Evolutionary conservation across 176 grass and related monocot genomes (phyloP).

Genomic region (Lolium perenne): DNA sequence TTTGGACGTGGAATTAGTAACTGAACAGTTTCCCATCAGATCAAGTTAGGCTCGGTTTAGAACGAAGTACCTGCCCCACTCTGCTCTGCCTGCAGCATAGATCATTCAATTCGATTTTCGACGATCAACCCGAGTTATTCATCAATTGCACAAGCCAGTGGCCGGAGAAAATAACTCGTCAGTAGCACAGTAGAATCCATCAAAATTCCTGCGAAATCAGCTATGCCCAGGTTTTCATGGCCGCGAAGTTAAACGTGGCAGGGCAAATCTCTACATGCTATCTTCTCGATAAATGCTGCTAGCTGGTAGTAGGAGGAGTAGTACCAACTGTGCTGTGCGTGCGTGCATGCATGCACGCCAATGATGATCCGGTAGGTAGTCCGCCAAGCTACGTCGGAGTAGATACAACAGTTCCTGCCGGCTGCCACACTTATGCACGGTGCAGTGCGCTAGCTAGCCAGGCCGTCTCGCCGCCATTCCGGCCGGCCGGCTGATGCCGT

Average conservation of each 20-base stretch:
- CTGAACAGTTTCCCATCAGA: too few species aligned
- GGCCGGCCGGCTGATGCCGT: neutral
- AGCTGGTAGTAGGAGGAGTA: neutral
- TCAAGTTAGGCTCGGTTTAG: too few species aligned
- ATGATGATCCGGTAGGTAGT: constrained; percentile 17
- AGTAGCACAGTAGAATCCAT: neutral
- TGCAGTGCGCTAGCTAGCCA: too few species aligned
- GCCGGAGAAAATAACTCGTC: neutral
- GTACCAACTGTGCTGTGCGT: neutral
- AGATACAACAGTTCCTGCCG: neutral
- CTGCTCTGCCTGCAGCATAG: too few species aligned
- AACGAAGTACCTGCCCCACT: too few species aligned
- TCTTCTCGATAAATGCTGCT: neutral
- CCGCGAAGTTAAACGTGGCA: neutral
- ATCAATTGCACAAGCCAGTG: neutral
- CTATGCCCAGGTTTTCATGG: neutral
- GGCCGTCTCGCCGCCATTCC: neutral
- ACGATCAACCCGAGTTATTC: neutral
- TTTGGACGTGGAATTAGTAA: too few species aligned
- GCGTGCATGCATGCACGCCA: constrained; percentile 25
- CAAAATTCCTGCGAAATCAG: neutral
- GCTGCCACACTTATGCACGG: too few species aligned
- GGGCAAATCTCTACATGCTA: neutral
- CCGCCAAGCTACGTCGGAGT: too few species aligned
- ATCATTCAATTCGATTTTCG: too few species aligned